Conservation (phyloP, 2,329 filamentous ascomycete species). For the Hypoxylon sp. region DNA sequence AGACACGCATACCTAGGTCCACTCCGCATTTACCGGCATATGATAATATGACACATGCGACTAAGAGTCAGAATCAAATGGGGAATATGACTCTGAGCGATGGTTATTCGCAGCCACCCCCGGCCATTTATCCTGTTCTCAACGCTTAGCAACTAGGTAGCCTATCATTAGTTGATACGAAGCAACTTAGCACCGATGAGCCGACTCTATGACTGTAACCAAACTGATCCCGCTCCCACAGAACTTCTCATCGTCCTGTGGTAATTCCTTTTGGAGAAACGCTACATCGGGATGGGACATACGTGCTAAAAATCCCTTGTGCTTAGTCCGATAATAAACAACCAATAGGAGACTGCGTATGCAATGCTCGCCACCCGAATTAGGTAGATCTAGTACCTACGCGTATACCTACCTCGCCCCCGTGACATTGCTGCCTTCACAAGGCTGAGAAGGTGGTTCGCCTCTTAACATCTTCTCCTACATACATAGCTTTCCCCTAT, state of each 20-base stretch:
- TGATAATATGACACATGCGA: background rate
- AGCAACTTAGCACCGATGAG: background rate
- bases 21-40: background rate
- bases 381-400: background rate
- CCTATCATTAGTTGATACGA: background rate
- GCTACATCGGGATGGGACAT: no score
- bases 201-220: background rate
- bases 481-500: background rate
- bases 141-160: background rate
- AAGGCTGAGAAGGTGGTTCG: conserved; percentile 1
- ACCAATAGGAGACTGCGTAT: background rate
- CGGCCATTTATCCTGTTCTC: background rate
- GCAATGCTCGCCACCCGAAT: background rate
- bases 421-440: background rate
- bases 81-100: background rate
- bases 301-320: no score
- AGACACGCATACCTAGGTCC: background rate
- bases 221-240: background rate
- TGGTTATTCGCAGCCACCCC: background rate
- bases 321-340: background rate
- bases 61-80: background rate
- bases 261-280: background rate
- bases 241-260: background rate
- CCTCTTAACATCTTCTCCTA: background rate
- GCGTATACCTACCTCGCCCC: background rate